Evolutionary conservation across 306 rosid species (phyloP).

Genomic region (Rosa persica): DNA sequence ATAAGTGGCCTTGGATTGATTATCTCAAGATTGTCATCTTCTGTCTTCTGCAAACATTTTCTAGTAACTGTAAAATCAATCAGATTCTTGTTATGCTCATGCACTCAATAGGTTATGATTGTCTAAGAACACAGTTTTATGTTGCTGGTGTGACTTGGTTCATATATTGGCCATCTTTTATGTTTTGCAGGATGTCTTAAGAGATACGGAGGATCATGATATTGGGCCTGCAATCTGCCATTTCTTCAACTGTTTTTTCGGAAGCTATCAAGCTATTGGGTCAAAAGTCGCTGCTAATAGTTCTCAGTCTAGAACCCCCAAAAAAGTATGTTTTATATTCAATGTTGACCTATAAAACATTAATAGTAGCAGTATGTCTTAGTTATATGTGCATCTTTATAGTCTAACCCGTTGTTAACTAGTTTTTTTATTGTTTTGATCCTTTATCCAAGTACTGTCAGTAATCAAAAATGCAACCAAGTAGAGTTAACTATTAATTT

Average conservation of each 20-base stretch:
- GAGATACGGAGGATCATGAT: slow-evolving; percentile 94
- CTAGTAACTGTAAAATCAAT: background rate
- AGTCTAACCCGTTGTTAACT: slow-evolving; percentile 5
- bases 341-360: background rate
- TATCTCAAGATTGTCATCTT: background rate
- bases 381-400: background rate
- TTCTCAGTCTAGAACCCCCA: slow-evolving; percentile 49
- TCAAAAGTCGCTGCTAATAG: slow-evolving; percentile 47
- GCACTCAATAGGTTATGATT: background rate
- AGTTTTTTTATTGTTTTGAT: background rate
- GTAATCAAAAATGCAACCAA: background rate
- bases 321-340: slow-evolving; percentile 47
- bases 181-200: slow-evolving; percentile 66
- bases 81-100: background rate
- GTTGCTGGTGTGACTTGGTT: slow-evolving; percentile 2
- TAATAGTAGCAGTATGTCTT: background rate
- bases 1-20: background rate
- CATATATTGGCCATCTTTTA: slow-evolving; percentile 10
- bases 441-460: background rate
- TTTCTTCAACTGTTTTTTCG: slow-evolving; percentile 88
- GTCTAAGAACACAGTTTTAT: background rate
- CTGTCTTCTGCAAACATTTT: background rate
- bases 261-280: slow-evolving; percentile 65
- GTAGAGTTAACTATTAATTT: background rate
- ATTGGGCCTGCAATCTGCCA: slow-evolving; percentile 74